Conservation (phyloP, 106 monocot species). For the Cymbidium sinense region DNA sequence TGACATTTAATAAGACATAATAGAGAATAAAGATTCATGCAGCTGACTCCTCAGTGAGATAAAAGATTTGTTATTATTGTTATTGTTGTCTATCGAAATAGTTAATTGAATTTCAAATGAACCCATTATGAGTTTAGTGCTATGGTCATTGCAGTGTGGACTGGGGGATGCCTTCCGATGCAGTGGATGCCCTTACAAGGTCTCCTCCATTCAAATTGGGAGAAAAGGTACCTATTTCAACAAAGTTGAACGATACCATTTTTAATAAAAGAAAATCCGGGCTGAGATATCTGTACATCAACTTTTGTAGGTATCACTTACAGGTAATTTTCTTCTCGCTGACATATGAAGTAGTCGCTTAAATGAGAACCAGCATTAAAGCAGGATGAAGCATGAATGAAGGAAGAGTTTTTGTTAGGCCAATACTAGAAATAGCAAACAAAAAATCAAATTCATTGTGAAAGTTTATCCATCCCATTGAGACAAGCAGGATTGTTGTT, state of each 20-base stretch:
- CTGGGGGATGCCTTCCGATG: slow-evolving; percentile 95
- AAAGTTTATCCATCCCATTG: too few relatives aligned
- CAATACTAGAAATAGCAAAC: too few relatives aligned
- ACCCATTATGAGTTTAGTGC: too few relatives aligned
- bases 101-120: background rate
- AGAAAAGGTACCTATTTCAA: slow-evolving; percentile 48
- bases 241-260: background rate
- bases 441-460: too few relatives aligned
- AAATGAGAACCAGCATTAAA: background rate
- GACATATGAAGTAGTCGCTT: slow-evolving; percentile 27
- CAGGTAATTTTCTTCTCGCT: slow-evolving; percentile 54
- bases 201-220: slow-evolving; percentile 52
- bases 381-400: too few relatives aligned
- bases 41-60: too few relatives aligned
- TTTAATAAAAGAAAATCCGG: background rate
- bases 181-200: slow-evolving; percentile 80
- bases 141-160: slow-evolving; percentile 68
- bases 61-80: too few relatives aligned
- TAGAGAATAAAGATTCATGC: too few relatives aligned
- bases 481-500: too few relatives aligned
- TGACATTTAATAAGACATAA: too few relatives aligned
- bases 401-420: too few relatives aligned
- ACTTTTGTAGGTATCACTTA: slow-evolving; percentile 37
- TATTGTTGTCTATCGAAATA: background rate
- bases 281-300: too few relatives aligned